A percentile compares a stretch with the other conserved stretches of the same genome.
phyloP scores from a whole-genome alignment of 2,329 filamentous ascomycete genomes.

The Penicillium sp. region DNA sequence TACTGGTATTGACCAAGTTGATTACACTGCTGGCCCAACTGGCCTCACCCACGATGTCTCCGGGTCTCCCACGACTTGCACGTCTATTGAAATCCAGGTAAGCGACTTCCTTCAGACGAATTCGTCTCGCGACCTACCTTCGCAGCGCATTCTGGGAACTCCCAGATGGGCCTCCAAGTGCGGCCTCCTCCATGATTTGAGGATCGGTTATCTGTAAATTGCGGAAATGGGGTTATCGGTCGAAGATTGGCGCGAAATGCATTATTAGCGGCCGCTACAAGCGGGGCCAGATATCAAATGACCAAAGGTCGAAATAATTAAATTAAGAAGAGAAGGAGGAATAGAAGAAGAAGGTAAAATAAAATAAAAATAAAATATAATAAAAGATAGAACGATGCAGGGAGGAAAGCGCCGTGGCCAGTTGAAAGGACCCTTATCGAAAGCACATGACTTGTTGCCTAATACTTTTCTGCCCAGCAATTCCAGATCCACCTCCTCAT shows the following conservation, averaged over 20 bases:
- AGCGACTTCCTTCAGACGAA: not conserved
- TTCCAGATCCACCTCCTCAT: no score
- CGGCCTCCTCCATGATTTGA: slow-evolving; percentile 35
- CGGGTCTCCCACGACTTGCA: slow-evolving; percentile 63
- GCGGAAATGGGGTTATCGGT: slow-evolving; percentile 14
- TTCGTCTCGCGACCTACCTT: not conserved
- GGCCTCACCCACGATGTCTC: slow-evolving; percentile 69
- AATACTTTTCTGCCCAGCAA: not conserved
- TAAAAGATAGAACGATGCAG: no score
- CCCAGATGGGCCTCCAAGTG: slow-evolving; percentile 28
- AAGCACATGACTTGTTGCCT: not conserved
- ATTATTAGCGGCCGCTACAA: slow-evolving; percentile 31
- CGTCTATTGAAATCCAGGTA: slow-evolving; percentile 25
- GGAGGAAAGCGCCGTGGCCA: slow-evolving; percentile 13
- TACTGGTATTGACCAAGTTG: slow-evolving; percentile 94
- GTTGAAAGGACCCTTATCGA: slow-evolving; percentile 12
- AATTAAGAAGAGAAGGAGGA: not conserved
- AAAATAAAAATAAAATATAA: no score
- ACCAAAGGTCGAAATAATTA: not conserved
- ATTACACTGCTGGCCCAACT: slow-evolving; percentile 88
- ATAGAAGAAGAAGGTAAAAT: not conserved
- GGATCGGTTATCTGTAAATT: slow-evolving; percentile 7
- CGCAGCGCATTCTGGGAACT: not conserved
- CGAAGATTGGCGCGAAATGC: slow-evolving; percentile 18
- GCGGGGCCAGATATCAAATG: slow-evolving; percentile 17